phyloP scores from a whole-genome alignment of 2,329 filamentous ascomycete genomes.

The Fusarium sp. region DNA sequence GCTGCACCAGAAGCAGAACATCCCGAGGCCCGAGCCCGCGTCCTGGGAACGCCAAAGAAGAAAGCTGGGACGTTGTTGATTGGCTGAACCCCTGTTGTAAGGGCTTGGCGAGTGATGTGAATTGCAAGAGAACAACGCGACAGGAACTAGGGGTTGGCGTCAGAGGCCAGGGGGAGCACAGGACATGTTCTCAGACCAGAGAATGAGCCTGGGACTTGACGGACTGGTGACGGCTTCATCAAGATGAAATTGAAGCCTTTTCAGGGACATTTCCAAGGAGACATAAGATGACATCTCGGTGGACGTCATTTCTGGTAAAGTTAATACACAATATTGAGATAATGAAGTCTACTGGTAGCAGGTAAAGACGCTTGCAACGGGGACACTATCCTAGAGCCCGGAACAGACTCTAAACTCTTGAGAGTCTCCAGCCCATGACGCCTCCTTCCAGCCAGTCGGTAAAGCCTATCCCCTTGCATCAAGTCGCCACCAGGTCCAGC shows the following conservation, averaged over 20 bases:
- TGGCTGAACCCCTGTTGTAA: conserved; percentile 29
- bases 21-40: conserved; percentile 49
- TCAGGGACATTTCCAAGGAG: conserved; percentile 1
- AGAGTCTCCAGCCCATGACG: not conserved
- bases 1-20: conserved; percentile 45
- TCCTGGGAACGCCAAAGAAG: conserved; percentile 46
- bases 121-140: conserved; percentile 22
- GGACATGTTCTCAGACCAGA: conserved; percentile 15
- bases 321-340: not conserved
- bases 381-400: conserved; percentile 28
- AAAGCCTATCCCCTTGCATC: conserved; percentile 25
- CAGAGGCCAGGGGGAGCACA: conserved; percentile 19
- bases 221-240: conserved; percentile 13
- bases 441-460: conserved; percentile 39
- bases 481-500: conserved; percentile 30
- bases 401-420: not conserved
- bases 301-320: not conserved
- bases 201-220: conserved; percentile 15
- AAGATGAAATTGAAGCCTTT: conserved; percentile 23
- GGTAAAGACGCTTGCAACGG: conserved; percentile 1
- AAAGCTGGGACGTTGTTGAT: conserved; percentile 47
- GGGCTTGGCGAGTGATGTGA: conserved; percentile 31
- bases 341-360: not conserved
- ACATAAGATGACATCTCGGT: not conserved
- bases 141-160: conserved; percentile 28